Evolutionary conservation across 2,329 filamentous ascomycete genomes (phyloP), one percentile per base, ranked within the genome.

Genomic region (Penicillium sp.): DNA sequence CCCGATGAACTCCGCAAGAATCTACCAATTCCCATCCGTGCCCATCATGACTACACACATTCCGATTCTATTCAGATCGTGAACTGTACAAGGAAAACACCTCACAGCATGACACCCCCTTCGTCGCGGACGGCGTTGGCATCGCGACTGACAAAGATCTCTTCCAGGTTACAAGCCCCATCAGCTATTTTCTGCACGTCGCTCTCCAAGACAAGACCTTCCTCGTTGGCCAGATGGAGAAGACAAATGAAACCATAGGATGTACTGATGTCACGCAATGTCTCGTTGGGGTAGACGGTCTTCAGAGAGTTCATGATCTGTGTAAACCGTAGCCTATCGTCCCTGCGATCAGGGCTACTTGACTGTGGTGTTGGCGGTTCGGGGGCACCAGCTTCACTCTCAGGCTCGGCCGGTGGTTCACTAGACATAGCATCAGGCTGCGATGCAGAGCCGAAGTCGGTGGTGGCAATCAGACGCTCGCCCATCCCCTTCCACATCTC

Each of bases 221-320:
- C 93, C 72, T 97, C 93, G 76, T 97, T 97, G 58, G 93, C 93
- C 68, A 97, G 73, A 76, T 97, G 93, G 63, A 97, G 79, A 57
- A 96, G 78, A 68, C 91, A 96, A 62, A 99, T 99, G 77, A 98
- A 99, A 73, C 95, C 96, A 65, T 85, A 89, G 16, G 83, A 96
- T 0, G 95, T 99, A 35, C 92, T 96, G 69, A 99, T 98, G 75
- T 99, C 95, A 59, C 89, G 87, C 86, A 99, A 91, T 59, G 87
- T 86, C 65, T 90, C 83, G 73, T 91, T 90, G 11, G 92, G 88
- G 70, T 99, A 99, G 8, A 96, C 92, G 4, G 82, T 77, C 72
- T 96, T 90, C 47, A 99, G 79, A 60, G 88, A 88, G 72, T 96
- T 96, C 87, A 99, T 96, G 58, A 99, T 88, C 21, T 89, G 81